These are phyloP conservation scores for Heliamphora exappendiculata DNA, from an alignment of 148 eudicot species.

Conservation along the genomic window DNA sequence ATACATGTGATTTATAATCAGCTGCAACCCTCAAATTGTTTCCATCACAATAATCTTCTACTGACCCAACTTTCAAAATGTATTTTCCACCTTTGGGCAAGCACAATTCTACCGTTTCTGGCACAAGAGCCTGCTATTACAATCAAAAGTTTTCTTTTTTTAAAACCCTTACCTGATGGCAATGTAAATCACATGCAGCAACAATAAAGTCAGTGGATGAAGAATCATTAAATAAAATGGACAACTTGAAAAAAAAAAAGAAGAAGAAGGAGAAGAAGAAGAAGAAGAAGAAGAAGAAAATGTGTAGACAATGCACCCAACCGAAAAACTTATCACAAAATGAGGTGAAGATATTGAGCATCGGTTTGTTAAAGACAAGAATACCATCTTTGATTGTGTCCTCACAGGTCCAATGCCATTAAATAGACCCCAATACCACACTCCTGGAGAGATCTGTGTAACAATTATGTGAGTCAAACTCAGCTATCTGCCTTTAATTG, in stretches of 20 bases:
- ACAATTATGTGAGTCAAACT: slow-evolving; percentile 20
- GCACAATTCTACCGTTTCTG: neutral
- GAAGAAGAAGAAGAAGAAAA: too few relatives aligned
- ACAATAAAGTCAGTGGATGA: neutral
- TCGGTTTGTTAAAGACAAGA: neutral
- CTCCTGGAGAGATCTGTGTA: slow-evolving; percentile 76
- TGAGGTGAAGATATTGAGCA: neutral
- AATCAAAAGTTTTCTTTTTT: neutral
- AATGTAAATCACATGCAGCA: neutral
- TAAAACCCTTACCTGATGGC: neutral
- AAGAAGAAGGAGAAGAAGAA: too few relatives aligned
- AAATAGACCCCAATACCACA: slow-evolving; percentile 80
- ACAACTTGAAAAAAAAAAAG: neutral
- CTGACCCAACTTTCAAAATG: neutral
- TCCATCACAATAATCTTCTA: neutral
- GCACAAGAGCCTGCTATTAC: neutral
- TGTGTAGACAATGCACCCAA: neutral
- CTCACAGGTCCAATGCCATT: slow-evolving; percentile 82
- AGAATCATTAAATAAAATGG: neutral
- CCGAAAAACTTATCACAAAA: neutral
- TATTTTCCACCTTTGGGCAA: neutral
- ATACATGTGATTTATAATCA: neutral
- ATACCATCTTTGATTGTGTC: slow-evolving; percentile 92
- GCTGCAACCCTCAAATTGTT: neutral
- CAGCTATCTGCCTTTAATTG: neutral